Percentiles rank a stretch among this genome's conserved stretches.
phyloP scores from a whole-genome alignment of 768 basidiomycete species.

The Mycena indigotica region DNA sequence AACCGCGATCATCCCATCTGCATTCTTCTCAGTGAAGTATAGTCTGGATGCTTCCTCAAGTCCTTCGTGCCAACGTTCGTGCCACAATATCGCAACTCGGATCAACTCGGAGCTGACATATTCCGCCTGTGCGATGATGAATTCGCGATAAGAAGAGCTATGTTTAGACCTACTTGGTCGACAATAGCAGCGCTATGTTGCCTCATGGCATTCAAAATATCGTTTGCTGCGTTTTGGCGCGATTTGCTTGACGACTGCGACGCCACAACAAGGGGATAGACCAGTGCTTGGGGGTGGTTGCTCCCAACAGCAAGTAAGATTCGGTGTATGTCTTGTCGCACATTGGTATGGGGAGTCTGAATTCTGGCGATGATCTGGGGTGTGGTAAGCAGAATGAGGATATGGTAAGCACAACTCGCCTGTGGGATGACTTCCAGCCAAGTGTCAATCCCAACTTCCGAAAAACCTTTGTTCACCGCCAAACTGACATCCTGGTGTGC shows the following conservation, averaged over 20 bases:
- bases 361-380: constrained; percentile 94
- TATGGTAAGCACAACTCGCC: constrained; percentile 46
- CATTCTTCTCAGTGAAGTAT: constrained; percentile 96
- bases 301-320: constrained; percentile 91
- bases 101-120: constrained; percentile 94
- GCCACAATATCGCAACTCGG: constrained; percentile 97
- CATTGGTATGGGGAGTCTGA: constrained; percentile 87
- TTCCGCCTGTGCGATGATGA: constrained; percentile 55
- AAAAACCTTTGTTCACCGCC: constrained; percentile 86
- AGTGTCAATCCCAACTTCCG: constrained; percentile 90
- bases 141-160: background rate
- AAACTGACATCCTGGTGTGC: constrained; percentile 86
- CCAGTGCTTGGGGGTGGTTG: constrained; percentile 95
- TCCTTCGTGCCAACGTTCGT: constrained; percentile 98
- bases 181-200: constrained; percentile 90
- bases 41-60: constrained; percentile 95
- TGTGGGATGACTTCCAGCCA: constrained; percentile 99
- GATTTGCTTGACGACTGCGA: constrained; percentile 89
- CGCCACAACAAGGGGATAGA: constrained; percentile 94
- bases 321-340: constrained; percentile 86
- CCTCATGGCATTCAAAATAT: constrained; percentile 90
- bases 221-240: constrained; percentile 78
- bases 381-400: background rate
- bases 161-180: constrained; percentile 60
- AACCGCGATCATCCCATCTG: constrained; percentile 93